Conservation (phyloP, 1,284 basidiomycete species). For the Malassezia restricta region DNA sequence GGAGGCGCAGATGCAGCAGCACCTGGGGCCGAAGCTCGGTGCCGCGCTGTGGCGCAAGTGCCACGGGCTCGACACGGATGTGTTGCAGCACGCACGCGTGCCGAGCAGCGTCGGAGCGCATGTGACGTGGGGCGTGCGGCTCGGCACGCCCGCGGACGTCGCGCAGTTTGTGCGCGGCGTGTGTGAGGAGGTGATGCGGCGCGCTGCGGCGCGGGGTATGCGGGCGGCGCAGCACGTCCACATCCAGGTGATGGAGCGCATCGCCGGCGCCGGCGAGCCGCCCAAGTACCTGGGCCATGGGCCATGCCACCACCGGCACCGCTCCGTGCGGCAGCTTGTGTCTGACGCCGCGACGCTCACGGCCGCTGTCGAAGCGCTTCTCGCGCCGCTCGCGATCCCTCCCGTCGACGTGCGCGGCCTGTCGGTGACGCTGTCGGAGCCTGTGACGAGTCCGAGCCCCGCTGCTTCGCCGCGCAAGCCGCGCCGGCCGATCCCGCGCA, state of each 20-base stretch:
- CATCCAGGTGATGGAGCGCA: conserved; percentile 69
- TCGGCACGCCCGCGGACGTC: conserved; percentile 67
- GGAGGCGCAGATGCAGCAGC: conserved; percentile 47
- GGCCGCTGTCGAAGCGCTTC: conserved; percentile 64
- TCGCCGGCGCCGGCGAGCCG: conserved; percentile 74
- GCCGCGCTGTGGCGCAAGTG: conserved; percentile 71
- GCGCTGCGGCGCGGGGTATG: conserved; percentile 56
- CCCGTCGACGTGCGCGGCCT: conserved; percentile 81
- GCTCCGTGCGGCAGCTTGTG: conserved; percentile 54
- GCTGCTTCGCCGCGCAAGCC: neutral
- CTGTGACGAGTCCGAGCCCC: conserved; percentile 49
- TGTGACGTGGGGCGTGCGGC: conserved; percentile 72
- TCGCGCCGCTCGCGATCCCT: conserved; percentile 63
- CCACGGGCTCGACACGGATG: conserved; percentile 67
- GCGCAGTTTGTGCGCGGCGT: conserved; percentile 48
- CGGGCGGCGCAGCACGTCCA: conserved; percentile 57
- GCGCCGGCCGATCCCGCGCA: neutral
- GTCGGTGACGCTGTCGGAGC: conserved; percentile 80
- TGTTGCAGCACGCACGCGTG: conserved; percentile 54
- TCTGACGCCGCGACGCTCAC: conserved; percentile 58
- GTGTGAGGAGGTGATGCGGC: conserved; percentile 24
- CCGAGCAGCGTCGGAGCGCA: conserved; percentile 27
- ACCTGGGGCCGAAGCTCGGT: conserved; percentile 69
- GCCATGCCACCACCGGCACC: conserved; percentile 68
- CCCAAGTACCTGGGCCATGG: conserved; percentile 96